Base-by-base conservation (phyloP, 1,284 basidiomycete species). In the Polyporus tsugae region DNA sequence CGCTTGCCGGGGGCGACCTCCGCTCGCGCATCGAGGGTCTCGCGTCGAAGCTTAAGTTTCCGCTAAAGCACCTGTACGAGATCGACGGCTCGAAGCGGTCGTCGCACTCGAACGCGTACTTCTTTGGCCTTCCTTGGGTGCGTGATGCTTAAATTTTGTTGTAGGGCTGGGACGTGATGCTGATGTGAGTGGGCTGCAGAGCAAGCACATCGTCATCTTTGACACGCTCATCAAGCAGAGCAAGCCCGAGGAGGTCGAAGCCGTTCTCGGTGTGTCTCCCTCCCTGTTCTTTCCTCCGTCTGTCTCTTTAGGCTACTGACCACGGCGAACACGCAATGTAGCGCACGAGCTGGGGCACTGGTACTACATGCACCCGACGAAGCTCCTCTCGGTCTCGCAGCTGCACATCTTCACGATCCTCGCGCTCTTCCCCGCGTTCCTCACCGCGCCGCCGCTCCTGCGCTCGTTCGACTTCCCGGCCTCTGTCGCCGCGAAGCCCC, bases 341-440 rank as follows among this genome's bases (percentile, higher is more conserved):
- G 90, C 96, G 0, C 97, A 99, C 82, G 97, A 99, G 79, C 92
- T 99, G 29, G 97, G 97, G 0, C 96, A 98, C 82, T 98, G 96
- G 96, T 94, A 93, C 76, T 90, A 90, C 81, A 85, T 90, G 73
- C 97, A 99, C 83, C 95, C 96, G 0, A 90, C 92, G 70, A 95
- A 97, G 79, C 87, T 99, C 73, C 87, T 99, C 78, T 82, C 89
- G 61, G 87, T 97, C 71, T 94, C 93, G 33, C 96, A 99, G 76
- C 69, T 94, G 59, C 95, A 98, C 83, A 87, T 97, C 70, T 91
- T 96, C 79, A 86, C 92, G 72, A 94, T 96, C 74, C 89, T 99
- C 68, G 89, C 91, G 6, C 84, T 95, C 71, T 98, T 98, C 88
- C 94, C 95, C 9, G 91, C 97, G 2, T 98, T 98, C 87, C 88